Conservation (phyloP, 139 green algal genomes). For the Haematococcus lacustris region DNA sequence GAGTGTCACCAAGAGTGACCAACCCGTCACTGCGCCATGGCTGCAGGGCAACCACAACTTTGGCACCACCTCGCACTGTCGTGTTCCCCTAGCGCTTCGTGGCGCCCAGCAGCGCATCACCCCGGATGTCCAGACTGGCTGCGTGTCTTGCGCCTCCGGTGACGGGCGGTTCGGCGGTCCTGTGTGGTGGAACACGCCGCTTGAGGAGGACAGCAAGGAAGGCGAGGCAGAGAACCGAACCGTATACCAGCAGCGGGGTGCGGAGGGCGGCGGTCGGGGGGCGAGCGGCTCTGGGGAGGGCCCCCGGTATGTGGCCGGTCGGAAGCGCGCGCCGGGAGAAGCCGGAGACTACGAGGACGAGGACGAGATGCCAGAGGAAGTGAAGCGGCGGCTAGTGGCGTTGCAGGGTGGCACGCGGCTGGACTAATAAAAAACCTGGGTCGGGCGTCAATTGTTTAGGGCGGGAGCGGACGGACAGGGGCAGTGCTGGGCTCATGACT, state of each 20-base stretch:
- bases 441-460: too few species aligned
- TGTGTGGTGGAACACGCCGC: conserved; percentile 94
- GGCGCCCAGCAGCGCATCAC: conserved; percentile 75
- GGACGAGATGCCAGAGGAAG: conserved; percentile 56
- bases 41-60: conserved; percentile 82
- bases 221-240: conserved; percentile 39
- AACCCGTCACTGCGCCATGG: too few species aligned
- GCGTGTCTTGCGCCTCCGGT: conserved; percentile 79
- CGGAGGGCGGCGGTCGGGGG: background rate
- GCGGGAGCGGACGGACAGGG: too few species aligned
- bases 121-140: conserved; percentile 80
- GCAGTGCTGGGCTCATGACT: too few species aligned
- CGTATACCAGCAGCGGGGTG: conserved; percentile 22
- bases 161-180: conserved; percentile 67
- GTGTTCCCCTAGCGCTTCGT: conserved; percentile 45
- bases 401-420: conserved; percentile 28
- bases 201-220: conserved; percentile 68
- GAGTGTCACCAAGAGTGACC: too few species aligned
- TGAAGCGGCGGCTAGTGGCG: conserved; percentile 31
- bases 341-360: conserved; percentile 31
- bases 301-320: background rate
- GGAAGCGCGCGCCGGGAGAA: conserved; percentile 21
- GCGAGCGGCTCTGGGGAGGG: background rate
- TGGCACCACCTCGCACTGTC: conserved; percentile 85
- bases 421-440: too few species aligned